Base-by-base conservation (phyloP, 371 early-diverging fungal genomes). In the Phascolomyces articulosus region DNA sequence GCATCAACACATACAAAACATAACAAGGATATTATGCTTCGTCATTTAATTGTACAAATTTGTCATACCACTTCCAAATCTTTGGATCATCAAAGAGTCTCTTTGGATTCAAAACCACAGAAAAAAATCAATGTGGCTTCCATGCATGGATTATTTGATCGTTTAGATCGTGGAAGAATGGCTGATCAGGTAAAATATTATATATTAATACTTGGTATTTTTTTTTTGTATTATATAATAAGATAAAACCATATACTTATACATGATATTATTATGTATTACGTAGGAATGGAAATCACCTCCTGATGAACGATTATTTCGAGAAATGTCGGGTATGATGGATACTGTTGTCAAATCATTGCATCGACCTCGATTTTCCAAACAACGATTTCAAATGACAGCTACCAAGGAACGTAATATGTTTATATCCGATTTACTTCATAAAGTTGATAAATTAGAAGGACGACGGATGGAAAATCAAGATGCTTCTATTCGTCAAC, bases 271-370 rank as follows among this genome's bases (percentile, higher is more conserved):
- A 3, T 8, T 44, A 44, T 44, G 13, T 3, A 24, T 44, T n/a
- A 10, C 8, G 15, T 41, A 84, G 84, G 84, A 84, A 34, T 80
- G 76, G 70, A 60, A 44, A n/a, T 4, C 64, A 23, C 75, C 80
- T 0, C 75, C 78, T 51, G 82, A 84, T 60, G 70, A 73, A 53
- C 66, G 65, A 26, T 64, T 81, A 21, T 62, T 81, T 11, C 60
- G 77, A 58, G 84, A 85, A 55, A 77, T 84, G 67, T 78, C 72
- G 0, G 58, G 67, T 16, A 71, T 83, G 31, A 79, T 76, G 21
- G 82, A 85, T 65, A 71, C 79, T 58, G 69, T 85, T 55, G 77
- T 70, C 72, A 80, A 83, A 64, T 75, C 76, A 2, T 26, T 73
- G 13, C 9, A 75, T 51, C 70, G 76, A 7, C 79, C 75, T 29